Conservation (phyloP, 2,329 filamentous ascomycete genomes). For the Fusarium nelsonii region DNA sequence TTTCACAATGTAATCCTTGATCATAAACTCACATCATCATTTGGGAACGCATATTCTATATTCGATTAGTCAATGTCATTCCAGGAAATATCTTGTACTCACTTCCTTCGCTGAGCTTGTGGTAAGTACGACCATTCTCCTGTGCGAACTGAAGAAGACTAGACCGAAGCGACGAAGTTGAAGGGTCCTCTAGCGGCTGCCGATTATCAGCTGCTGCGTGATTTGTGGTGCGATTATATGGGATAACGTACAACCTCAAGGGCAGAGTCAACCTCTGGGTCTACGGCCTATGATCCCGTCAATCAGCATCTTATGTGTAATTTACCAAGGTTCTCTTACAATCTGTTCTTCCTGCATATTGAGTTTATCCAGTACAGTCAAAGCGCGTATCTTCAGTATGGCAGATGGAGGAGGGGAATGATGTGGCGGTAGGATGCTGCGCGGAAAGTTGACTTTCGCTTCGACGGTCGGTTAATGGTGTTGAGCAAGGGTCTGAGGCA, state of each 20-base stretch:
- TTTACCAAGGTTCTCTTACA: neutral
- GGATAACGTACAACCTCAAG: slow-evolving; percentile 11
- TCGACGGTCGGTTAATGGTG: neutral
- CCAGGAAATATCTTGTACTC: rapidly evolving
- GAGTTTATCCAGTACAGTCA: neutral
- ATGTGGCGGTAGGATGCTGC: neutral
- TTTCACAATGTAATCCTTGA: rapidly evolving
- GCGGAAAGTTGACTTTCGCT: neutral
- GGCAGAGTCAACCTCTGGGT: slow-evolving; percentile 25
- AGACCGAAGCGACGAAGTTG: slow-evolving; percentile 23
- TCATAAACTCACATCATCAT: slow-evolving; percentile 28
- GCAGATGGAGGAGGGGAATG: neutral
- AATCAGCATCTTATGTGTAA: neutral
- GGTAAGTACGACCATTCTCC: slow-evolving; percentile 33
- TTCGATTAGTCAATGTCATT: rapidly evolving
- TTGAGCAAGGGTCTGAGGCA: neutral
- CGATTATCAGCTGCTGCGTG: neutral
- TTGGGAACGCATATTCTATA: slow-evolving; percentile 30
- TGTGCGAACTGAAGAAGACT: slow-evolving; percentile 26
- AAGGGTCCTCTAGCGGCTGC: slow-evolving; percentile 28
- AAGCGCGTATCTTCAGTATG: neutral
- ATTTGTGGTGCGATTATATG: rapidly evolving
- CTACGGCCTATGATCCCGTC: neutral
- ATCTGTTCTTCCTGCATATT: slow-evolving; percentile 23
- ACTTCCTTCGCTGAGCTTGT: slow-evolving; percentile 34